Percentiles rank a stretch among this genome's conserved stretches.
These are phyloP conservation scores for Apium graveolens DNA, from an alignment of 129 eudicot genomes.

Conservation along the genomic window DNA sequence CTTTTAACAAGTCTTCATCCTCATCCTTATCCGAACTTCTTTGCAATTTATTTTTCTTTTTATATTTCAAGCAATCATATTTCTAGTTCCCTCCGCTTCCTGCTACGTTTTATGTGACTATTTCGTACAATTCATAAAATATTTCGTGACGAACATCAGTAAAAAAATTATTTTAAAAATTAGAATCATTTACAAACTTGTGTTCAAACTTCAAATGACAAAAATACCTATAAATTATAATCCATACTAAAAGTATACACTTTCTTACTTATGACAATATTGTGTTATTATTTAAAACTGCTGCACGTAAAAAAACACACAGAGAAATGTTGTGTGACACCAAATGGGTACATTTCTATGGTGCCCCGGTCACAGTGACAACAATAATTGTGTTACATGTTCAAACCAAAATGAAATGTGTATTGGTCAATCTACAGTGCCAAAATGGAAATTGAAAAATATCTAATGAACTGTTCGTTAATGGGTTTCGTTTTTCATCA, in stretches of 20 bases:
- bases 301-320: neutral
- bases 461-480: neutral
- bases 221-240: too few species aligned
- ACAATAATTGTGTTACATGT: neutral
- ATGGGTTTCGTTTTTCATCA: neutral
- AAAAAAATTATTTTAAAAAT: too few species aligned
- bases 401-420: neutral
- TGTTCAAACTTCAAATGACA: too few species aligned
- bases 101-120: neutral
- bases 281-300: too few species aligned
- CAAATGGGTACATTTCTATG: neutral
- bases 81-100: constrained; percentile 18
- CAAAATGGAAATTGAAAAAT: neutral
- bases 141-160: neutral
- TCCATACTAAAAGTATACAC: too few species aligned
- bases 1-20: constrained; percentile 1
- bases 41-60: neutral
- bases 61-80: neutral
- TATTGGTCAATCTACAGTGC: neutral
- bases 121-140: too few species aligned
- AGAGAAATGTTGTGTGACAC: neutral
- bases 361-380: neutral
- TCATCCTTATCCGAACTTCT: constrained; percentile 48
- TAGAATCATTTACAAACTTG: too few species aligned
- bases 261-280: too few species aligned